phyloP scores from a whole-genome alignment of 345 rosid species.

The Rhodamnia rubescens region DNA sequence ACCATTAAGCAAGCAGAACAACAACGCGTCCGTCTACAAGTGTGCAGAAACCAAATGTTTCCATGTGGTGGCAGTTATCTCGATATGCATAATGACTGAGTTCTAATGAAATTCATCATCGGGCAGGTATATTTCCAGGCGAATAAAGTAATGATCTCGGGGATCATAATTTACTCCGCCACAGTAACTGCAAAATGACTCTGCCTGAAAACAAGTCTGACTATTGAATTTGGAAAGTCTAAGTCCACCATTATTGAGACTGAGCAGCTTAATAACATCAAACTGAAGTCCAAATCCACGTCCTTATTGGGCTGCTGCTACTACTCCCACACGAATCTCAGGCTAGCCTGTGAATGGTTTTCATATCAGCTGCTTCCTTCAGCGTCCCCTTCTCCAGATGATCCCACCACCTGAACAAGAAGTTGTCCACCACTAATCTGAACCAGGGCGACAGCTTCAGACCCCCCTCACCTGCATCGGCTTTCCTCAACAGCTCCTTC shows the following conservation, averaged over 20 bases:
- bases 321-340: conserved; percentile 1
- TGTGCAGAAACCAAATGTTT: too few relatives aligned
- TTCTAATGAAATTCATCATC: background rate
- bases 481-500: conserved; percentile 76
- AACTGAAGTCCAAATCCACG: background rate
- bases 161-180: background rate
- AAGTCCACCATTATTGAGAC: background rate
- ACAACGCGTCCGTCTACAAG: too few relatives aligned
- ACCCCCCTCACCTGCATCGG: conserved; percentile 77
- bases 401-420: conserved; percentile 97
- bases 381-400: conserved; percentile 71
- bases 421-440: conserved; percentile 77
- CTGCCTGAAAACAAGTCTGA: background rate
- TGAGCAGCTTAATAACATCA: background rate
- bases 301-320: background rate
- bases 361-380: conserved; percentile 59
- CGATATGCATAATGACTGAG: background rate
- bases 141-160: background rate
- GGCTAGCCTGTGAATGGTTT: conserved; percentile 50
- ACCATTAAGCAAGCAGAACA: too few relatives aligned
- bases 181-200: background rate
- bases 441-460: conserved; percentile 92
- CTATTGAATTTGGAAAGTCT: background rate
- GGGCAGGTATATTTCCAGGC: background rate
- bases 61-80: background rate